Percentiles rank a stretch among this genome's conserved stretches.
phyloP scores from a whole-genome alignment of 805 yeast species.

The Monosporozyma unispora region DNA sequence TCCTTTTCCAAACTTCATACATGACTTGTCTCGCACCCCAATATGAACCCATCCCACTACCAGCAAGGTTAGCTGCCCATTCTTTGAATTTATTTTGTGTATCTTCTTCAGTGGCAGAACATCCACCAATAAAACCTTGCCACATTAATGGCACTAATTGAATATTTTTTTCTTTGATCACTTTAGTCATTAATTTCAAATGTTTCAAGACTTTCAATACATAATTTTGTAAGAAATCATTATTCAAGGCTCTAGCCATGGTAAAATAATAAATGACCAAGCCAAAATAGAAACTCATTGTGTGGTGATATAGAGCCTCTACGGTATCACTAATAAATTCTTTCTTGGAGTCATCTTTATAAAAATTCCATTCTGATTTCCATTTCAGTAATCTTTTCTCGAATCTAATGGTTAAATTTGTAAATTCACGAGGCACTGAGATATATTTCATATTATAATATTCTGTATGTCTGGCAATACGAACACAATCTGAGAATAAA shows the following conservation, averaged over 20 bases:
- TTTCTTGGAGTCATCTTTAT: constrained; percentile 20
- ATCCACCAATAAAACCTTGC: constrained; percentile 86
- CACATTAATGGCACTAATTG: constrained; percentile 72
- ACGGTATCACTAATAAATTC: constrained; percentile 33
- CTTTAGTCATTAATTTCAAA: constrained; percentile 49
- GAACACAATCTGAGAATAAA: constrained; percentile 64
- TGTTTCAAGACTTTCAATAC: constrained; percentile 55
- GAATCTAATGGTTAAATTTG: constrained; percentile 25
- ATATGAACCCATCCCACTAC: constrained; percentile 63
- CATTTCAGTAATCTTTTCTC: constrained; percentile 51
- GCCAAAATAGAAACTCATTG: constrained; percentile 68
- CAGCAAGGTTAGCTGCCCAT: constrained; percentile 48
- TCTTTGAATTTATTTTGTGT: constrained; percentile 58
- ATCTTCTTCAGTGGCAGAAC: constrained; percentile 53
- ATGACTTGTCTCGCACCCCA: constrained; percentile 82
- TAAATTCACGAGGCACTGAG: constrained; percentile 19
- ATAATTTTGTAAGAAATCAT: constrained; percentile 50
- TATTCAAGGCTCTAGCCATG: constrained; percentile 46
- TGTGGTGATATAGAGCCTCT: constrained; percentile 72
- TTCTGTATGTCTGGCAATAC: constrained; percentile 52
- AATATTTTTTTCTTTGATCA: constrained; percentile 41
- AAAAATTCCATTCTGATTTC: constrained; percentile 68
- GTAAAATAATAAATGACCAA: constrained; percentile 63
- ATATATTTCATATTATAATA: constrained; percentile 31
- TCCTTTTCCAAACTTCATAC: constrained; percentile 78